Conservation (phyloP, 768 basidiomycete species). For the Pleurotus pulmonarius region DNA sequence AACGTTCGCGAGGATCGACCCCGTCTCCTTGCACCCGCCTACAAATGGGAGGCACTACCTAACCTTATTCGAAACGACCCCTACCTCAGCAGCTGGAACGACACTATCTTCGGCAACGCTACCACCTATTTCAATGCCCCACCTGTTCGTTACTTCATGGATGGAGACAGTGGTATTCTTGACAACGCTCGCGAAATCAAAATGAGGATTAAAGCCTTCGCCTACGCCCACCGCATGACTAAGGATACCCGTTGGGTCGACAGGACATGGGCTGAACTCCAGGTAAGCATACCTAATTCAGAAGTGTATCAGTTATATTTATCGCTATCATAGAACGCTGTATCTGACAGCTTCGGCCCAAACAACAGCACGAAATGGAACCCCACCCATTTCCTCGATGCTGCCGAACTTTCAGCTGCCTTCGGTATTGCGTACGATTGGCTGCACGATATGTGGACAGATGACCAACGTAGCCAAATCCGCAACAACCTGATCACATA, state of each 20-base stretch:
- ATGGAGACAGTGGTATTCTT: conserved; percentile 87
- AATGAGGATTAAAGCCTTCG: conserved; percentile 86
- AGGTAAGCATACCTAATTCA: conserved; percentile 45
- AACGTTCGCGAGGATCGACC: conserved; percentile 76
- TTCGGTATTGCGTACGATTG: conserved; percentile 96
- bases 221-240: conserved; percentile 87
- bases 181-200: conserved; percentile 90
- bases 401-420: conserved; percentile 84
- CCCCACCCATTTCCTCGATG: conserved; percentile 84
- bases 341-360: conserved; percentile 63
- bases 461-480: conserved; percentile 68
- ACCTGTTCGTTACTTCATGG: conserved; percentile 69
- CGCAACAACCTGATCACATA: conserved; percentile 69
- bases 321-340: conserved; percentile 53
- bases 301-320: neutral
- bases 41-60: conserved; percentile 87
- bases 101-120: conserved; percentile 87
- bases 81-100: conserved; percentile 88
- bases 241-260: conserved; percentile 92
- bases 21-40: conserved; percentile 84
- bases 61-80: conserved; percentile 75
- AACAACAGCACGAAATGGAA: conserved; percentile 75
- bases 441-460: conserved; percentile 83
- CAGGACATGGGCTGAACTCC: conserved; percentile 77
- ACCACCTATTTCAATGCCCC: conserved; percentile 59